Conservation (phyloP, 345 rosid species). For the Hirschfeldia incana region DNA sequence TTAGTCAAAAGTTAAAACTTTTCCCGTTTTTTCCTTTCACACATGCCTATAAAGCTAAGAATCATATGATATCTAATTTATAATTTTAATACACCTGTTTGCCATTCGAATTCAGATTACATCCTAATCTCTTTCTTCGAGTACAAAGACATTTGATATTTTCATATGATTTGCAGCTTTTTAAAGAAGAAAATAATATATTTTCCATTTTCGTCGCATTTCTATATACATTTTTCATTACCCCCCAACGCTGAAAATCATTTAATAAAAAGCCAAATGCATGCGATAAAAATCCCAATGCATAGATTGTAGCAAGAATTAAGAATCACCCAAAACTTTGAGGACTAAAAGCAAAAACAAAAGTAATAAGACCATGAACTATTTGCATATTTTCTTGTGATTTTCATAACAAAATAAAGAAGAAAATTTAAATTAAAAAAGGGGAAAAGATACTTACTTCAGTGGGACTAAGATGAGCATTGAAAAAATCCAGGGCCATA, state of each 20-base stretch:
- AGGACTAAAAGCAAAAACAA: neutral
- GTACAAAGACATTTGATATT: neutral
- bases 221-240: neutral
- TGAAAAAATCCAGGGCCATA: slow-evolving; percentile 87
- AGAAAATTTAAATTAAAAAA: too few species aligned
- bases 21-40: neutral
- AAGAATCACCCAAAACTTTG: neutral
- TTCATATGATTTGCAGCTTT: neutral
- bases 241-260: neutral
- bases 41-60: neutral
- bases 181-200: neutral
- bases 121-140: neutral
- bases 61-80: neutral
- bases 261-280: neutral
- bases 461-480: slow-evolving; percentile 66
- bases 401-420: neutral
- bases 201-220: neutral
- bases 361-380: neutral
- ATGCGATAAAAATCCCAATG: neutral
- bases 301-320: neutral
- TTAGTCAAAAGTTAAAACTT: neutral
- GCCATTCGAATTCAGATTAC: neutral
- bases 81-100: neutral
- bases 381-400: neutral
- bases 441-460: slow-evolving; percentile 51